Base-by-base conservation (phyloP, 148 eudicot genomes). In the Simmondsia chinensis region DNA sequence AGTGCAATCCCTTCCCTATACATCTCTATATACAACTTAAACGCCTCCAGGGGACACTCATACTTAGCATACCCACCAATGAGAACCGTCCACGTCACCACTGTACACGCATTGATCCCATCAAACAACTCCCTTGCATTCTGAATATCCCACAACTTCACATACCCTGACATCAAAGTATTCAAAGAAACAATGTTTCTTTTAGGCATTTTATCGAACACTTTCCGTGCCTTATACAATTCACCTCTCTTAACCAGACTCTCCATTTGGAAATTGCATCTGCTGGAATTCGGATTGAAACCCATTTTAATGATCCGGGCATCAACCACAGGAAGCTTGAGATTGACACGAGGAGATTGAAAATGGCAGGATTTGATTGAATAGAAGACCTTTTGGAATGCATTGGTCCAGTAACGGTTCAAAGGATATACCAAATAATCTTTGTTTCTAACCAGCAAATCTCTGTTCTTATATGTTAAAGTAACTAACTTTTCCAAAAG, bases 21-120 rank as follows among this genome's bases (percentile, higher is more conserved):
- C 95, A 86, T 86, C 0, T 42, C 64, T 5, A 25, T 61, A 57
- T 75, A 86, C 1, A 86, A 56, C 42, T 50, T 54, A 50, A 86
- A 78, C 21, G 83, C 87, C 25, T 65, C 74, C 23, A 43, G 23
- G 12, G 78, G 74, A 37, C 54, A 50, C 39, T 60, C 61, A 24
- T 37, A 28, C 7, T 60, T 70, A 9, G 74, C 68, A 42, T 85
- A 81, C 4, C 72, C 95, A 19, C 95, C 86, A 32, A 85, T 85
- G 48, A 85, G 35, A 44, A 81, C 73, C 10, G 91, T 85, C 91
- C 95, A 85, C 0, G 86, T 72, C 25, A 85, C 91, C 0, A 54
- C 69, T 1, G 66, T 69, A 24, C 72, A 56, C 25, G 32, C 47
- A 42, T 6, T 7, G 75, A 73, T 63, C 3, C 29, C 19, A 36